Evolutionary conservation across 345 rosid genomes (phyloP), one percentile per base, ranked within the genome.

Genomic region (Zanthoxylum bungeanum): DNA sequence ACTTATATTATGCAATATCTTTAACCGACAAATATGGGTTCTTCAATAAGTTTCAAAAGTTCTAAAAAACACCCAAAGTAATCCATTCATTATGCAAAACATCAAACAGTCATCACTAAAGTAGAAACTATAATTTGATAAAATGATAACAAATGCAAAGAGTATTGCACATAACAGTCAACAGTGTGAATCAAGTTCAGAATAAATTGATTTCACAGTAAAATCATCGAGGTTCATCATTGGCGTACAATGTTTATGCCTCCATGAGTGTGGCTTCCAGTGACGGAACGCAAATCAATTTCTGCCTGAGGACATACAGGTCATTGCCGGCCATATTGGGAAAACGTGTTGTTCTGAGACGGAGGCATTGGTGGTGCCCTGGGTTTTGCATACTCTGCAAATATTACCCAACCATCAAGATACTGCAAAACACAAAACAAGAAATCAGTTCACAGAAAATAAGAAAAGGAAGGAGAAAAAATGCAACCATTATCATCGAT

Each of bases 321-420:
- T 42, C 64, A 73, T 39, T 64, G 60, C 10, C 49, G 66, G 64
- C 59, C 71, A 12, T 64, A 46, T 46, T 37, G 39, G 31, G 52
- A 21, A n/a, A 8, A 7, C 52, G 3, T 33, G 42, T 31, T 69
- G 30, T 46, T 69, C 24, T 49, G 10, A 33, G 33, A 61, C 30
- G 57, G 75, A 2, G 63, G 60, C 10, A 78, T 4, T 14, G 71
- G 66, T 9, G 75, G 68, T 17, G 71, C 74, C 66, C 73, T 77
- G 22, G 82, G 81, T 74, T 72, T 83, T 42, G 89, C 81, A 51
- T 83, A 85, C 68, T 85, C 87, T 0, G 89, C 85, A 66, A 85
- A 85, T 77, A 85, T 81, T 39, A 85, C 87, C 87, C 87, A 85
- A 24, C 85, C 89, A 65, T 85, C 87, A 73, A 85, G 72, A 79